Base-by-base conservation (phyloP, 2,329 filamentous ascomycete species). In the Atkinsonella hypoxylon region DNA sequence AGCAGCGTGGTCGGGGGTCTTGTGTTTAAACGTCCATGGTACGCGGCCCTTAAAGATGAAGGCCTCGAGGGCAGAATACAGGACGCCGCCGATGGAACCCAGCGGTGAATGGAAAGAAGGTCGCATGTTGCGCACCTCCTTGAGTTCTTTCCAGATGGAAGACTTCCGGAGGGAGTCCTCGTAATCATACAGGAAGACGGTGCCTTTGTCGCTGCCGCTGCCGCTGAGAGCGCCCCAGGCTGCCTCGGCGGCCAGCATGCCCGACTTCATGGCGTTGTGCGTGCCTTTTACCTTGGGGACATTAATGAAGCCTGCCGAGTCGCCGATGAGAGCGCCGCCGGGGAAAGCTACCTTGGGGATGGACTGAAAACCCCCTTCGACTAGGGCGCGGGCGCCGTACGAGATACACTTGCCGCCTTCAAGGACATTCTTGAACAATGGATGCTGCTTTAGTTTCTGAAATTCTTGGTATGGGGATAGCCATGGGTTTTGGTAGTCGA, bases 251-350 rank as follows among this genome's bases (percentile, higher is more conserved):
- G 93, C 93, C 47, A 98, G 76, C 86, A 98, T 97, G 54, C 91
- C 93, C 1, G 88, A 94, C 63, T 90, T 89, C 89, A 98, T 97
- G 48, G 93, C 89, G 45, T 93, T 96, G 69, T 98, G 93, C 0
- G 91, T 96, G 52, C 93, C 93, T 73, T 98, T 98, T 69, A 98
- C 88, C 74, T 98, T 98, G 56, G 93, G 93, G 15, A 98, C 86
- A 63, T 98, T 98, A 68, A 98, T 77, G 64, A 98, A 95, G 5
- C 93, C 93, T 30, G 93, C 93, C 17, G 90, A 94, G 69, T 98
- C 93, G 50, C 93, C 93, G 58, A 98, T 94, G 43, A 98, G 75
- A 45, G 93, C 93, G 52, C 93, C 93, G 53, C 93, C 93, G 22
- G 93, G 93, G 70, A 98, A 98, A 20, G 91, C 86, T 46, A 93